A percentile compares a stretch with the other conserved stretches of the same genome.
Conservation (phyloP, 768 basidiomycete species). For the Rhodotorula babjevae region DNA sequence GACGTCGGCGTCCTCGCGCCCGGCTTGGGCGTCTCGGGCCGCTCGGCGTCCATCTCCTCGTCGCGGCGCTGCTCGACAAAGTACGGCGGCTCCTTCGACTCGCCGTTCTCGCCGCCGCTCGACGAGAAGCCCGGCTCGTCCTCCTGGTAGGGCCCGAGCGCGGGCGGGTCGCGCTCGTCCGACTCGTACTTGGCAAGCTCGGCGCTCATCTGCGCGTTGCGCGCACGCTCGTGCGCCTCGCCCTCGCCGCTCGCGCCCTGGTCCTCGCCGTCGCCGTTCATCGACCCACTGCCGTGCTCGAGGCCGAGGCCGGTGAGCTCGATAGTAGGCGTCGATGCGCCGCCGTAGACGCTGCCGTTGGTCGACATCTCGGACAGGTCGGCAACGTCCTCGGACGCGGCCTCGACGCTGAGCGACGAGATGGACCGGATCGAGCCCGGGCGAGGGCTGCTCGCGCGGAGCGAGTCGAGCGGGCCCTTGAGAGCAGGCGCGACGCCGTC, state of each 20-base stretch:
- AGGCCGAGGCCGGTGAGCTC: neutral
- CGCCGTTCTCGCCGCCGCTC: neutral
- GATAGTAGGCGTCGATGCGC: neutral
- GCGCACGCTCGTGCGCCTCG: conserved; percentile 2
- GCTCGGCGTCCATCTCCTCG: neutral
- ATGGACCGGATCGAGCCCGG: conserved; percentile 13
- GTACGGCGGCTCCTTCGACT: conserved; percentile 7
- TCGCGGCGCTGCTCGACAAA: no score
- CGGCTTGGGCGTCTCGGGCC: conserved; percentile 8
- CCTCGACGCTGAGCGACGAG: conserved; percentile 30
- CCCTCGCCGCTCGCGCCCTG: neutral
- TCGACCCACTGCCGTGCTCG: neutral
- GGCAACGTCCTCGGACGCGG: conserved; percentile 20
- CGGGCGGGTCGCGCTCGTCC: conserved; percentile 21
- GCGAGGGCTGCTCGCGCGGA: conserved; percentile 4
- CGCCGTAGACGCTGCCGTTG: neutral
- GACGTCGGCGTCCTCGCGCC: neutral
- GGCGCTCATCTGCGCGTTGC: neutral
- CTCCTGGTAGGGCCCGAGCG: conserved; percentile 8
- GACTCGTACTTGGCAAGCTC: conserved; percentile 19
- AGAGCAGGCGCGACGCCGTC: neutral
- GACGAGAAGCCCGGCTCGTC: neutral
- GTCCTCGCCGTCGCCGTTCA: neutral
- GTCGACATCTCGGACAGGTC: conserved; percentile 1
- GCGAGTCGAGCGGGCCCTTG: conserved; percentile 8